phyloP scores from a whole-genome alignment of 2,329 filamentous ascomycete species.

The Calonectria pseudoreteaudii region DNA sequence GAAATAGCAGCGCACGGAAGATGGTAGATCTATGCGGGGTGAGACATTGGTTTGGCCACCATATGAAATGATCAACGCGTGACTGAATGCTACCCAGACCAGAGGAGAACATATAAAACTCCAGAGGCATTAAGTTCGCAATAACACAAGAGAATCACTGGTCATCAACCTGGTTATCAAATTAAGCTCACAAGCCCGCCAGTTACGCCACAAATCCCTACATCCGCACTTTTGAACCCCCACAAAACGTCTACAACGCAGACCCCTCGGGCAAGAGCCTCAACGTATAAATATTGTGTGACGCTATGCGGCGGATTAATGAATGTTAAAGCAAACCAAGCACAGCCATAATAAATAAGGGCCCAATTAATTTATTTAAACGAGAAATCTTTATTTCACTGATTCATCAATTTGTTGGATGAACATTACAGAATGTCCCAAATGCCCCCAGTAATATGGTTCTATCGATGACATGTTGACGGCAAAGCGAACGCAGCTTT shows the following conservation, averaged over 20 bases:
- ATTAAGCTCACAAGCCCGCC: neutral
- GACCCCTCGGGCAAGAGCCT: neutral
- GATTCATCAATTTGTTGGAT: neutral
- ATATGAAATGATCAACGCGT: neutral
- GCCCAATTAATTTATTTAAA: neutral
- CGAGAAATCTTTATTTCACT: neutral
- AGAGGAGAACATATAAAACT: neutral
- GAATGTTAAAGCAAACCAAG: neutral
- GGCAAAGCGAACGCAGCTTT: neutral
- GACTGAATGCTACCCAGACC: neutral
- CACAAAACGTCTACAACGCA: neutral
- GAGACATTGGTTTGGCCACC: neutral
- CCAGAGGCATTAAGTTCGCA: neutral
- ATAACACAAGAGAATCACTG: neutral
- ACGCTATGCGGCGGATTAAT: neutral
- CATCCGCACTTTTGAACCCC: neutral
- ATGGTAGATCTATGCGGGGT: neutral
- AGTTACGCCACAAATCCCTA: neutral
- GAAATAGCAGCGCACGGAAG: no score
- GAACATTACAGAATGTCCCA: neutral
- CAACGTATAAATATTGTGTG: neutral
- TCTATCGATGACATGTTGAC: neutral
- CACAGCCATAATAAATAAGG: neutral
- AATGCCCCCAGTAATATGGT: neutral
- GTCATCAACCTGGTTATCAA: neutral